Evolutionary conservation across 805 yeast species (phyloP), one percentile per base, ranked within the genome.

Genomic region (Metschnikowia bowlesiae): DNA sequence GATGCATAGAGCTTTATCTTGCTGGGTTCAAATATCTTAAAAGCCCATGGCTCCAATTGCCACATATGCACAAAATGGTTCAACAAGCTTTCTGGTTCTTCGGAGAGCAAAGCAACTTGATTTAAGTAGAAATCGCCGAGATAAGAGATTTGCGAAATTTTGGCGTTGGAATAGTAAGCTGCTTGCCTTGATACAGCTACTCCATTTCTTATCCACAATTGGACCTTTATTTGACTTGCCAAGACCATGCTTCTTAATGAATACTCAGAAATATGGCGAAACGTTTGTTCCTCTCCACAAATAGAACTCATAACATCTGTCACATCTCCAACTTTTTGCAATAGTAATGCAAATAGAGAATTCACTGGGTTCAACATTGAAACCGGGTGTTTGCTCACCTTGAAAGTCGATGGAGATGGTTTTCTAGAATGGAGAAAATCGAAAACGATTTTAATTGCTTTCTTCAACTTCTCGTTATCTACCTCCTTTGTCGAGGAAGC

Each of bases 131-230:
- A 50, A 49, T 77, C 81, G 44, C 79, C 73, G 45, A 66, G 66
- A 48, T 61, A 69, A 0, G 75, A 68, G 28, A 69, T 55, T 50
- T 77, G 78, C 2, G 75, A 63, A 61, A 76, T 69, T 4, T 63
- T 53, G 6, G 68, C 58, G n/a, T 73, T 76, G 48, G 69, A 69
- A 54, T 83, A 82, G 13, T 76, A 66, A 0, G 76, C 62, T 0
- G 83, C 78, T 55, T 81, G 82, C 39, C 76, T 71, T 4, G 80
- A 64, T 1, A 76, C 79, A 6, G 79, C 73, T 47, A 70, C 60
- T 18, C 94, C 94, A 59, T 86, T 86, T 67, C 92, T 76, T 2
- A 86, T 78, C 94, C 94, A 86, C 53, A 79, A 81, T 1, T 87
- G 87, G 1, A 79, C 68, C 33, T 76, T 76, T 2, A 84, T 79